These are phyloP conservation scores for Coemansia sp. DNA, from an alignment of 192 early-diverging fungal genomes.

Conservation along the genomic window DNA sequence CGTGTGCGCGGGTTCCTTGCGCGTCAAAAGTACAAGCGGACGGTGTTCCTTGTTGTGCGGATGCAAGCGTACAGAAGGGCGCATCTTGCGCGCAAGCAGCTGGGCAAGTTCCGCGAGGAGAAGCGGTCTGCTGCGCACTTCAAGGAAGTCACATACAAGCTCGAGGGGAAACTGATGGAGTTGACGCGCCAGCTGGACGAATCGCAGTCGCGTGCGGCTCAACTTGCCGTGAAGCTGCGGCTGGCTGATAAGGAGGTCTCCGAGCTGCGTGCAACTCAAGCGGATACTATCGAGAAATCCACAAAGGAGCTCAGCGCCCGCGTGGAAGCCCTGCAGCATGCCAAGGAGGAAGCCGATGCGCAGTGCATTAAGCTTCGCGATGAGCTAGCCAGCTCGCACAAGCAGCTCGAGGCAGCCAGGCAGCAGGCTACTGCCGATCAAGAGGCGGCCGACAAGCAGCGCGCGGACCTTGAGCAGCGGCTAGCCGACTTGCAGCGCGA, in stretches of 20 bases:
- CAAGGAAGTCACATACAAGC: conserved; percentile 89
- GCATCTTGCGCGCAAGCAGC: conserved; percentile 64
- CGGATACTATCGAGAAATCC: conserved; percentile 7
- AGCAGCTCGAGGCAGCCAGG: conserved; percentile 32
- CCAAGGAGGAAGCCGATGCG: conserved; percentile 29
- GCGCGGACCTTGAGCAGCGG: conserved; percentile 29
- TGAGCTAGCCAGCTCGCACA: conserved; percentile 20
- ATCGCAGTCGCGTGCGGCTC: conserved; percentile 63
- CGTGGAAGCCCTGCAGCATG: conserved; percentile 26
- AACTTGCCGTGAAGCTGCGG: conserved; percentile 56
- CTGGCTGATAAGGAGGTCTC: conserved; percentile 25
- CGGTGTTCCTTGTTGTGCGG: conserved; percentile 61
- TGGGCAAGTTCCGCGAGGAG: conserved; percentile 76
- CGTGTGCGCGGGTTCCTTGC: conserved; percentile 66
- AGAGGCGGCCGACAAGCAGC: conserved; percentile 6
- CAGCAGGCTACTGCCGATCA: conserved; percentile 16
- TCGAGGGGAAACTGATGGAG: conserved; percentile 96
- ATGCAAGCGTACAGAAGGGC: conserved; percentile 84
- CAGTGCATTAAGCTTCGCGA: conserved; percentile 29
- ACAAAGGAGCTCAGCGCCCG: conserved; percentile 20
- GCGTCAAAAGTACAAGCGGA: conserved; percentile 60
- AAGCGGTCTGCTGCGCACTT: conserved; percentile 86
- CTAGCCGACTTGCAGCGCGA: conserved; percentile 46
- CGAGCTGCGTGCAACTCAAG: conserved; percentile 18
- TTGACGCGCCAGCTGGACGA: conserved; percentile 78